These are phyloP conservation scores for Chaetomidium leptoderma DNA, from an alignment of 495 filamentous ascomycete genomes.

Conservation along the genomic window DNA sequence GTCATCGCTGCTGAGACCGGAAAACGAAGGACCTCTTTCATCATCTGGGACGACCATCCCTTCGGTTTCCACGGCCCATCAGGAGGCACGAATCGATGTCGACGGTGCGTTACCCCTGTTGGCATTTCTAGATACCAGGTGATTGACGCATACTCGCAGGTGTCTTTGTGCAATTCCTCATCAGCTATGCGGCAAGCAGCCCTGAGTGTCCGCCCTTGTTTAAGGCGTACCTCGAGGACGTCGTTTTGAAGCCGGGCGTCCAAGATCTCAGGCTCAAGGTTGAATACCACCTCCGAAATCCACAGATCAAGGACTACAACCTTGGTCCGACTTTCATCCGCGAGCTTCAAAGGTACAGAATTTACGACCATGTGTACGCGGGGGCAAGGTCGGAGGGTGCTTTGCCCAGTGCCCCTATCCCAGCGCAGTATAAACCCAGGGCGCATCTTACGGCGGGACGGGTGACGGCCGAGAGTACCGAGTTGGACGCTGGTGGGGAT, in stretches of 20 bases:
- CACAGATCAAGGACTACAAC: constrained; percentile 1
- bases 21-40: no score
- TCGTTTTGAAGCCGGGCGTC: constrained; percentile 2
- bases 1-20: no score
- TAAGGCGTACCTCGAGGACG: constrained; percentile 11
- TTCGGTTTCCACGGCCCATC: neutral
- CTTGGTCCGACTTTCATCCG: constrained; percentile 6
- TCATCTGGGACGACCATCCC: no score
- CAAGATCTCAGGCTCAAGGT: neutral
- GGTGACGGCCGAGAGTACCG: neutral
- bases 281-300: constrained; percentile 6
- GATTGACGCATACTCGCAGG: neutral
- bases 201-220: constrained; percentile 16
- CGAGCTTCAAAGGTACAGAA: neutral
- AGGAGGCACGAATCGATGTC: neutral
- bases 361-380: constrained; percentile 13
- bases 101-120: neutral
- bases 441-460: neutral
- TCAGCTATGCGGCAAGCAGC: constrained; percentile 13
- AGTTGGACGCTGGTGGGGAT: neutral
- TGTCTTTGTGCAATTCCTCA: constrained; percentile 11
- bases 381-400: neutral
- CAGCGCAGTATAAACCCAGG: neutral
- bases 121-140: neutral
- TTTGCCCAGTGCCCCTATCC: constrained; percentile 7